phyloP scores from a whole-genome alignment of 345 rosid species.

The Eucalyptus marginata region DNA sequence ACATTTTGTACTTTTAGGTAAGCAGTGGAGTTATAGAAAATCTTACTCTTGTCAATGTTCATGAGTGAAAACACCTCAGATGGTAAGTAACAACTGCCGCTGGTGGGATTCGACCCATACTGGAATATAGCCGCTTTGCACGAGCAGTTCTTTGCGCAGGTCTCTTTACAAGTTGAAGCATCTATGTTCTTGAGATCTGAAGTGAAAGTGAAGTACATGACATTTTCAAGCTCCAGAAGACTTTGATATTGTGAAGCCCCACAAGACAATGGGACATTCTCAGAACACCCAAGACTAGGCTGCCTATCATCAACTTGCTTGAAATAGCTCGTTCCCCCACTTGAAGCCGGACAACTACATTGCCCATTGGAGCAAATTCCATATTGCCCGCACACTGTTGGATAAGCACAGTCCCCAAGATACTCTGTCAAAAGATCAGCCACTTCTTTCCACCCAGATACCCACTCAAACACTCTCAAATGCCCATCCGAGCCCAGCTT shows the following conservation, averaged over 20 bases:
- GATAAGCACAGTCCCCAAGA: constrained; percentile 2
- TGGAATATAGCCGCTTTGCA: constrained; percentile 12
- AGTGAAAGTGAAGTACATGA: background rate
- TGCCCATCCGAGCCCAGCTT: background rate
- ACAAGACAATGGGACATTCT: constrained; percentile 2
- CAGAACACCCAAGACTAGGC: constrained; percentile 13
- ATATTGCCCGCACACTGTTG: constrained; percentile 15
- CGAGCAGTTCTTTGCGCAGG: background rate
- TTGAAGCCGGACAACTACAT: constrained; percentile 4
- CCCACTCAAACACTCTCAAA: background rate
- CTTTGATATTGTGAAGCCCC: background rate
- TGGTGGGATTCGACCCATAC: background rate
- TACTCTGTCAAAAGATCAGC: background rate
- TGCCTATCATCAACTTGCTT: background rate
- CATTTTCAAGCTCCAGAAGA: constrained; percentile 2
- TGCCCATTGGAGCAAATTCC: constrained; percentile 11
- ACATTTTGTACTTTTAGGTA: background rate
- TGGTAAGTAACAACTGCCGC: background rate
- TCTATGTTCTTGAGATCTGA: background rate
- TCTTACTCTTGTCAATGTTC: background rate
- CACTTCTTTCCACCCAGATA: background rate
- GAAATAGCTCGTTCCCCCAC: background rate
- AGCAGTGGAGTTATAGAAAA: background rate
- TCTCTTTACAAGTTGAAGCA: background rate
- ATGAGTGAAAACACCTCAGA: background rate